These are phyloP conservation scores for Sideroxylon spinosum DNA, from an alignment of 179 eudicot species.

Conservation along the genomic window DNA sequence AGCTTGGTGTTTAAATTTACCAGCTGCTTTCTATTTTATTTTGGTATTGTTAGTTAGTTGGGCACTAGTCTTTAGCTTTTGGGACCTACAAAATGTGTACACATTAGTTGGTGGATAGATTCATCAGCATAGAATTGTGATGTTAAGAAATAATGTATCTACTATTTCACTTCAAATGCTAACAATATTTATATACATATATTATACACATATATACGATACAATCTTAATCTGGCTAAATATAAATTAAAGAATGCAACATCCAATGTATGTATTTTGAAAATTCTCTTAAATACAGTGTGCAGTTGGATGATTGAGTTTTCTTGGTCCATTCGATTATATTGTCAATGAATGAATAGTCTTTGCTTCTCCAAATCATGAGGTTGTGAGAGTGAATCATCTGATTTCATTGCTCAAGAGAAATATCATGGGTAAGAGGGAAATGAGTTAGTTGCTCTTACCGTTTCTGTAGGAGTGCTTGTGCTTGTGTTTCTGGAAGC, in stretches of 20 bases:
- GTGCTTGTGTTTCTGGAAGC: neutral
- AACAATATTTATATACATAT: too few species aligned
- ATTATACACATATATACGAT: neutral
- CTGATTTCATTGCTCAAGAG: neutral
- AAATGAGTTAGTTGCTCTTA: constrained; percentile 4
- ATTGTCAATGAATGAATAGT: neutral
- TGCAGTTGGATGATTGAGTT: too few species aligned
- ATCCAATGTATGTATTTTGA: neutral
- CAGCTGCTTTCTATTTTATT: too few species aligned
- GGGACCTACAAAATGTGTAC: too few species aligned
- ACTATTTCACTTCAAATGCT: neutral
- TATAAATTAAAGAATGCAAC: neutral
- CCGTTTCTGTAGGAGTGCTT: constrained; percentile 2
- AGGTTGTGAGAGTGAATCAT: neutral
- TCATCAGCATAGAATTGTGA: neutral
- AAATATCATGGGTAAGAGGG: neutral
- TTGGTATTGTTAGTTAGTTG: too few species aligned
- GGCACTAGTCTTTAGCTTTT: too few species aligned
- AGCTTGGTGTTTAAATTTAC: too few species aligned
- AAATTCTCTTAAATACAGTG: neutral
- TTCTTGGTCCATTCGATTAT: neutral
- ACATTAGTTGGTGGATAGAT: neutral
- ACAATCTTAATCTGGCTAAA: neutral
- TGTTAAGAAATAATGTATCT: neutral
- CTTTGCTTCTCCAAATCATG: neutral